These are phyloP conservation scores for Halenospora varia DNA, from an alignment of 495 filamentous ascomycete species.

Conservation along the genomic window DNA sequence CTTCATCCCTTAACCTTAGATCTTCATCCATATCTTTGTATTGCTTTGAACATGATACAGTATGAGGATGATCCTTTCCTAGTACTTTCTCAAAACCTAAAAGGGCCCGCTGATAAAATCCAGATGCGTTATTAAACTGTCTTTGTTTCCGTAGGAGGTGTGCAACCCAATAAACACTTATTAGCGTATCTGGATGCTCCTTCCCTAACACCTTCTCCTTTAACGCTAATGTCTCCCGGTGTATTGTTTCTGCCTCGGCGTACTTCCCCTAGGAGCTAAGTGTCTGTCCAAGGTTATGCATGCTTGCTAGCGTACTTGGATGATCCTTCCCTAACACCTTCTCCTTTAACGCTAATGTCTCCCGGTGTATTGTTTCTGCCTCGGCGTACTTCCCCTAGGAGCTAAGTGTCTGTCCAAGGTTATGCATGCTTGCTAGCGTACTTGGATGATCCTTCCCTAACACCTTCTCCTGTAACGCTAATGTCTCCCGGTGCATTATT, in stretches of 20 bases:
- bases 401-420: constrained; percentile 14
- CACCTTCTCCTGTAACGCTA: too few species aligned
- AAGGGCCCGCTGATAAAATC: not conserved
- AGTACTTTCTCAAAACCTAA: not conserved
- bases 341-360: too few species aligned
- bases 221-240: constrained; percentile 4
- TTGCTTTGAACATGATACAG: not conserved
- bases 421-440: too few species aligned
- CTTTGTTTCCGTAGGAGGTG: not conserved
- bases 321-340: too few species aligned
- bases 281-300: constrained; percentile 20
- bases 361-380: too few species aligned
- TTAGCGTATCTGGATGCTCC: constrained; percentile 16
- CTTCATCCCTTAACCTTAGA: not conserved
- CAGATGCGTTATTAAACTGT: not conserved
- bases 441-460: too few species aligned
- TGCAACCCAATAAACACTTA: not conserved
- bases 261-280: constrained; percentile 5
- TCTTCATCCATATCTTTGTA: not conserved
- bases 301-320: too few species aligned
- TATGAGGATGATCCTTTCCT: not conserved
- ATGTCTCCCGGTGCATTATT: too few species aligned
- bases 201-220: constrained; percentile 14
- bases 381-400: constrained; percentile 15
- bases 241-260: constrained; percentile 25